Conservation (phyloP, 495 filamentous ascomycete genomes). For the Podospora bellae-mahoneyi region DNA sequence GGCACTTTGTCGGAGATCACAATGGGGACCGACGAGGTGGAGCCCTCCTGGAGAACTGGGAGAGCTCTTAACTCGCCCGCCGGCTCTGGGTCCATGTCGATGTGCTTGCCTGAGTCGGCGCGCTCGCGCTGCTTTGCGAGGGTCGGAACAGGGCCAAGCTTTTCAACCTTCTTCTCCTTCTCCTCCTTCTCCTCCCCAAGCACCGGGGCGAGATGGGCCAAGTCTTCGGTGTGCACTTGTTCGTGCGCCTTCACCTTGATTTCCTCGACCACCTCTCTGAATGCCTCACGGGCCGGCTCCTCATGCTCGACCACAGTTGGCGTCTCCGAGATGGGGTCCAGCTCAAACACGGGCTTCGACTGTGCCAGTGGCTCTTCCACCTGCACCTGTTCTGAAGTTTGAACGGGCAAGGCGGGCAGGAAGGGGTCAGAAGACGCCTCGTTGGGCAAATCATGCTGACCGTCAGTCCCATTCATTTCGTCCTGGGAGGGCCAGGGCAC, state of each 20-base stretch:
- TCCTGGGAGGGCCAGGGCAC: conserved; percentile 25
- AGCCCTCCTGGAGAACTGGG: conserved; percentile 15
- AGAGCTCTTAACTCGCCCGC: conserved; percentile 17
- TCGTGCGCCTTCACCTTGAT: conserved; percentile 9
- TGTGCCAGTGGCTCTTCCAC: conserved; percentile 5
- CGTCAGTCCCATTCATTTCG: conserved; percentile 8
- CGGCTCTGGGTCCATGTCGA: conserved; percentile 21
- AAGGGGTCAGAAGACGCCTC: conserved; percentile 15
- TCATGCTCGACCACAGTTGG: conserved; percentile 14
- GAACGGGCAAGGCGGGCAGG: background rate
- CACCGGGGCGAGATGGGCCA: background rate
- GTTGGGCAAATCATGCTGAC: conserved; percentile 1
- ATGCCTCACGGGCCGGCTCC: conserved; percentile 6
- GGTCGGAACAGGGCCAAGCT: background rate
- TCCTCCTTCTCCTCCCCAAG: conserved; percentile 13
- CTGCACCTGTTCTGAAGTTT: background rate
- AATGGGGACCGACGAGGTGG: background rate
- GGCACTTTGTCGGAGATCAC: conserved; percentile 12
- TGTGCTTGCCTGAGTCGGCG: conserved; percentile 30
- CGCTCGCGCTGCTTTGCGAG: conserved; percentile 18
- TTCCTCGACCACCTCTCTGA: conserved; percentile 7
- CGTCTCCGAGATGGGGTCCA: conserved; percentile 3
- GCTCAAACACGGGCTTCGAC: conserved; percentile 15
- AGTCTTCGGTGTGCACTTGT: background rate
- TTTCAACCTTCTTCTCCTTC: conserved; percentile 13